Base-by-base conservation (phyloP, 2,329 filamentous ascomycete species). In the Nothopassalora personata region DNA sequence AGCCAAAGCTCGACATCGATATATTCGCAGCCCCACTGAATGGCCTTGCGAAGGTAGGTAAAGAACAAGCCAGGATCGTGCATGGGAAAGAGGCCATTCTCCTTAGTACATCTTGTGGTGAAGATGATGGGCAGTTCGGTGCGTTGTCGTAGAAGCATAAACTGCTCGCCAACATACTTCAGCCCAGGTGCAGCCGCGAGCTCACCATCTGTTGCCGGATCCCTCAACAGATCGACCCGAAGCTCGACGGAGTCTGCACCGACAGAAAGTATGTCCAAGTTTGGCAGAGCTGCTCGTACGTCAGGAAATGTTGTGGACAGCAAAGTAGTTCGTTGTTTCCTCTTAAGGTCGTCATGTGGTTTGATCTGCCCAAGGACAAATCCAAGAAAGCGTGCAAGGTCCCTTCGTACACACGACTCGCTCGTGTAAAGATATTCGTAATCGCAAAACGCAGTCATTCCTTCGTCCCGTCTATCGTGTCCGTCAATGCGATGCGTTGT, bases 111-210 rank as follows among this genome's bases (percentile, higher is more conserved):
- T 65, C 91, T 82, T 0, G 88, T 92, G 0, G 91, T 95, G 71
- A 93, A 93, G 58, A 95, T 91, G 70, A 96, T 90, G n/a, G 91
- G 91, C 46, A 96, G 78, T 68, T 95, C 90, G 0, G 90, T 94
- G 63, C 89, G 84, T 73, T 94, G 90, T 27, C 90, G 85, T 61
- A 96, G 75, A 1, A 91, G 77, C 89, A 93, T 92, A 57, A 96
- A 81, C 73, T 95, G 91, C 73, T 93, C 86, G 30, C 90, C 90
- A 9, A 95, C 89, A 73, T 94, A 94, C 70, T 87, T 87, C 66
- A 94, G 74, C 70, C 89, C 93, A 3, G 91, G 89, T 19, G 94
- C 81, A 39, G 81, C 75, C 31, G 83, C 85, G 66, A 83, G 85
- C 1, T 78, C 77, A 7, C 85, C 86, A 66, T 89, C 81, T 15